These are phyloP conservation scores for Alternaria triticimaculans DNA, from an alignment of 2,329 filamentous ascomycete species.

Conservation along the genomic window DNA sequence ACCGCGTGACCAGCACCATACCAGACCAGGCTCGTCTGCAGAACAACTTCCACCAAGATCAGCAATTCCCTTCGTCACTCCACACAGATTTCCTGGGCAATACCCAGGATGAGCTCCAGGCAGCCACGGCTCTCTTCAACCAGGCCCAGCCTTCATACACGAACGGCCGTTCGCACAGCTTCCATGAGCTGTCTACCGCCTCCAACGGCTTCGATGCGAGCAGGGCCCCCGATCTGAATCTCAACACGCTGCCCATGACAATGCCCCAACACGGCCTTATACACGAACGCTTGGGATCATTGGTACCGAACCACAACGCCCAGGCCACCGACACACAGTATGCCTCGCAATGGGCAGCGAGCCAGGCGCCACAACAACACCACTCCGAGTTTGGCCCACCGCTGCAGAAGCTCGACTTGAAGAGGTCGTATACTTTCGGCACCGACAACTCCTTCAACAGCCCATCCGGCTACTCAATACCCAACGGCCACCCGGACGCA, in stretches of 20 bases:
- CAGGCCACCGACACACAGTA: slow-evolving; percentile 39
- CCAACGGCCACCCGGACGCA: slow-evolving; percentile 31
- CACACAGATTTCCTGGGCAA: slow-evolving; percentile 25
- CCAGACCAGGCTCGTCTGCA: slow-evolving; percentile 42
- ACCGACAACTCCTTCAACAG: slow-evolving; percentile 47
- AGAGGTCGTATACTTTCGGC: slow-evolving; percentile 44
- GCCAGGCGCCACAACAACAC: slow-evolving; percentile 25
- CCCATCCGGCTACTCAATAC: slow-evolving; percentile 32
- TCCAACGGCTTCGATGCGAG: slow-evolving; percentile 6
- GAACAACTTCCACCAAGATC: slow-evolving; percentile 34
- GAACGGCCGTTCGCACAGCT: slow-evolving; percentile 28
- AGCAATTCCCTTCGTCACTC: slow-evolving; percentile 19
- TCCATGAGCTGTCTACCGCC: slow-evolving; percentile 21
- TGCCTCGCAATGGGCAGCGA: slow-evolving; percentile 34
- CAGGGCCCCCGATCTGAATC: slow-evolving; percentile 6
- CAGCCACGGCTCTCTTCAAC: slow-evolving; percentile 41
- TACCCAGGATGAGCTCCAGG: slow-evolving; percentile 42
- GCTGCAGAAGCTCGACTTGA: slow-evolving; percentile 26
- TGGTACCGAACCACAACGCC: slow-evolving; percentile 38
- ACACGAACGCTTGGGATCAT: slow-evolving; percentile 38
- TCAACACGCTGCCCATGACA: slow-evolving; percentile 23
- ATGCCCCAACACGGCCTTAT: slow-evolving; percentile 35
- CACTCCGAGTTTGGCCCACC: slow-evolving; percentile 26
- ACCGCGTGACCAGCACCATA: slow-evolving; percentile 44
- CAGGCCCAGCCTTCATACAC: slow-evolving; percentile 37